Evolutionary conservation across 2,329 filamentous ascomycete genomes (phyloP).

Genomic region (Aspergillus eucalypticola): DNA sequence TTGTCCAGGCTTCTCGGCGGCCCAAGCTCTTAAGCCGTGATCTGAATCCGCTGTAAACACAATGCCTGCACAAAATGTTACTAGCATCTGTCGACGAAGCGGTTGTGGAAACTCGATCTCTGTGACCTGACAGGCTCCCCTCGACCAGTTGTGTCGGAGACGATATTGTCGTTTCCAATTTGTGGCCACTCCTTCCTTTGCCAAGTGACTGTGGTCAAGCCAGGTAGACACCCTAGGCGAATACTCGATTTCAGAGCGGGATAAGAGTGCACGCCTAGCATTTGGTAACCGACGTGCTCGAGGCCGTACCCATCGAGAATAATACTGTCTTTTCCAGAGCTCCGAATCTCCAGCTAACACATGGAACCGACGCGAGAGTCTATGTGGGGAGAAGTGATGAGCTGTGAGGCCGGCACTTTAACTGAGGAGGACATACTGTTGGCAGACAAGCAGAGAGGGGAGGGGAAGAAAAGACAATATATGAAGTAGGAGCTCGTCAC

Average conservation of each 20-base stretch:
- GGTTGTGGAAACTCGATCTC: constrained; percentile 67
- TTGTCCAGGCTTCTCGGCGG: constrained; percentile 61
- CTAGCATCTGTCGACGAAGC: constrained; percentile 63
- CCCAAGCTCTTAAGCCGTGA: constrained; percentile 77
- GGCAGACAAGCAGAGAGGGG: constrained; percentile 64
- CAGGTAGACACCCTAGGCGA: constrained; percentile 61
- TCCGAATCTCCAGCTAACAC: constrained; percentile 76
- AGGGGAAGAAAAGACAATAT: constrained; percentile 77
- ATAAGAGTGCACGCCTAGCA: constrained; percentile 49
- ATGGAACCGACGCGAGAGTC: constrained; percentile 69
- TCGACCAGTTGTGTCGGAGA: constrained; percentile 86
- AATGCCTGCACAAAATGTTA: constrained; percentile 74
- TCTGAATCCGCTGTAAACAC: constrained; percentile 73
- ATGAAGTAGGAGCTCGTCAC: constrained; percentile 83
- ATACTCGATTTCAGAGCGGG: constrained; percentile 48
- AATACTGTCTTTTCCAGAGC: constrained; percentile 89
- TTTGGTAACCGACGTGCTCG: constrained; percentile 75
- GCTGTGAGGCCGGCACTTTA: background rate
- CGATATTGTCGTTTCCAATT: constrained; percentile 91
- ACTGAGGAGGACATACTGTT: constrained; percentile 50
- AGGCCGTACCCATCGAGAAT: constrained; percentile 80
- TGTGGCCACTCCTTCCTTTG: constrained; percentile 53
- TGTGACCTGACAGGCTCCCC: constrained; percentile 75
- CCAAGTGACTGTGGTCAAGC: constrained; percentile 61
- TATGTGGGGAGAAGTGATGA: constrained; percentile 12